Conservation (phyloP, 768 basidiomycete genomes). For the Suillus placidus region DNA sequence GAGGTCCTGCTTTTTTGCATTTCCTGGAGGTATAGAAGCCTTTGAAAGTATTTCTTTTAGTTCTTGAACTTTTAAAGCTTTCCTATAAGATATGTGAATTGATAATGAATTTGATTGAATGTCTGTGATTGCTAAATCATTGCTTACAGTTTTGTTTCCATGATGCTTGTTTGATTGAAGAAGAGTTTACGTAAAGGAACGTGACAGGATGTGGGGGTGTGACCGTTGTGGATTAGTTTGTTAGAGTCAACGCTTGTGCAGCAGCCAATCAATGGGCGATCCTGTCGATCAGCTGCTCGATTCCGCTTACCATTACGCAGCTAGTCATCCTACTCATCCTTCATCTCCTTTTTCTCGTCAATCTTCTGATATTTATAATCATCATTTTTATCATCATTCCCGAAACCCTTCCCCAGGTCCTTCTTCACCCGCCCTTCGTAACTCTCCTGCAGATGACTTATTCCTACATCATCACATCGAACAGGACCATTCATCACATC, state of each 20-base stretch:
- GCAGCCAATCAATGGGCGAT: constrained; percentile 57
- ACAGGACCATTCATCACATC: constrained; percentile 14
- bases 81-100: constrained; percentile 33
- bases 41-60: constrained; percentile 62
- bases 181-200: constrained; percentile 24
- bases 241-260: constrained; percentile 28
- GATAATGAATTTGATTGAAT: background rate
- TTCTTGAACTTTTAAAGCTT: constrained; percentile 72
- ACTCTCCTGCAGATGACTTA: constrained; percentile 32
- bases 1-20: constrained; percentile 69
- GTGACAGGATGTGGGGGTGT: constrained; percentile 16
- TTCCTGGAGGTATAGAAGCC: constrained; percentile 53
- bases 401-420: constrained; percentile 36
- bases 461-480: constrained; percentile 34
- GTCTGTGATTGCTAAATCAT: no score
- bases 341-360: constrained; percentile 24
- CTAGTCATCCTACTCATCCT: constrained; percentile 21
- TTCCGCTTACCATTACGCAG: constrained; percentile 43
- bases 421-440: constrained; percentile 30
- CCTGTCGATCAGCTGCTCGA: constrained; percentile 66
- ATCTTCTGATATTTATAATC: constrained; percentile 25
- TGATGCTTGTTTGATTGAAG: constrained; percentile 19
- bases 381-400: constrained; percentile 26
- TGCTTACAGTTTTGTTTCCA: constrained; percentile 44
- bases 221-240: constrained; percentile 25